phyloP scores from a whole-genome alignment of 176 grass and related monocot species.

The Eleusine indica region DNA sequence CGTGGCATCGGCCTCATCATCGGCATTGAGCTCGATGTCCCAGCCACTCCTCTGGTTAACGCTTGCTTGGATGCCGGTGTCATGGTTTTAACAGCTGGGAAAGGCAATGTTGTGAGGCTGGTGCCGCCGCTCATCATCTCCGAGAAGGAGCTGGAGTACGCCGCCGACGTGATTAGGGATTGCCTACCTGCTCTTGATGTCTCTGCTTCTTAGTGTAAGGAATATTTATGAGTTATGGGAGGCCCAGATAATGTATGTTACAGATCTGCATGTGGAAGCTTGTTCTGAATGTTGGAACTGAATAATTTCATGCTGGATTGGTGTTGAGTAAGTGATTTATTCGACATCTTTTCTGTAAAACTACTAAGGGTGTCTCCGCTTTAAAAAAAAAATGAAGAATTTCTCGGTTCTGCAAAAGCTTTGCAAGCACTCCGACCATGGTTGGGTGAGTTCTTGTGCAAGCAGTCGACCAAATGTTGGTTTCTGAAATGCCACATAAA shows the following conservation, averaged over 20 bases:
- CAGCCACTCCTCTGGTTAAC: slow-evolving; percentile 54
- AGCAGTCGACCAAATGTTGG: too few species aligned
- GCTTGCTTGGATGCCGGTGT: slow-evolving; percentile 75
- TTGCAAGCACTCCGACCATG: slow-evolving; percentile 69
- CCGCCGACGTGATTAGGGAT: slow-evolving; percentile 59
- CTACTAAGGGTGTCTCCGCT: neutral
- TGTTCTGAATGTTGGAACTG: slow-evolving; percentile 19
- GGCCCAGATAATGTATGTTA: slow-evolving; percentile 3
- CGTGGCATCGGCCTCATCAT: slow-evolving; percentile 72
- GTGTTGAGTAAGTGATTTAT: neutral
- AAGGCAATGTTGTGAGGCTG: slow-evolving; percentile 82
- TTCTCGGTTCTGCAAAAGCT: slow-evolving; percentile 27
- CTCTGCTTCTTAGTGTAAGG: slow-evolving; percentile 20
- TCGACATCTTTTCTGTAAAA: neutral
- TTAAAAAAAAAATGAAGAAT: neutral
- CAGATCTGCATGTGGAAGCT: slow-evolving; percentile 7
- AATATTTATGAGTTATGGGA: neutral
- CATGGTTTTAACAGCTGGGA: slow-evolving; percentile 72
- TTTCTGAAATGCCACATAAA: too few species aligned
- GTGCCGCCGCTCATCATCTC: slow-evolving; percentile 81
- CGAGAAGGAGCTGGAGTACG: slow-evolving; percentile 71
- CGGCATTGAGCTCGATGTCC: slow-evolving; percentile 74
- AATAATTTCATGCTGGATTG: slow-evolving; percentile 21
- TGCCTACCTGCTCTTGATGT: slow-evolving; percentile 61
- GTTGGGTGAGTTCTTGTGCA: neutral